phyloP scores from a whole-genome alignment of 441 rosid genomes.

The Lepidium campestre region DNA sequence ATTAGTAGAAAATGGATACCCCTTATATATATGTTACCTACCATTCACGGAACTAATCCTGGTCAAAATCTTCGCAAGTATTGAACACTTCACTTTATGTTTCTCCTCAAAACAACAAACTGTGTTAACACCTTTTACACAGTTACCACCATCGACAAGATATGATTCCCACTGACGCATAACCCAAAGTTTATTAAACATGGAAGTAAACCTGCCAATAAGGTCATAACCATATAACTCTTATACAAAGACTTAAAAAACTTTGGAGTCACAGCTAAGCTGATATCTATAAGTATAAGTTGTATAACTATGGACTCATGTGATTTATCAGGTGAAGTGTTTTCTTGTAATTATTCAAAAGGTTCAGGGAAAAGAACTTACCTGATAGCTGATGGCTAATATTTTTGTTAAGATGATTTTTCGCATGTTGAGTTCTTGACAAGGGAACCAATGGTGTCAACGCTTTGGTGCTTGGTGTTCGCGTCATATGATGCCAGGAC shows the following conservation, averaged over 20 bases:
- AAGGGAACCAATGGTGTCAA: constrained; percentile 28
- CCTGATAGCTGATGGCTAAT: constrained; percentile 22
- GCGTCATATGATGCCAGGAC: constrained; percentile 49
- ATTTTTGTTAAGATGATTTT: constrained; percentile 36
- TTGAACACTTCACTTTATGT: constrained; percentile 6
- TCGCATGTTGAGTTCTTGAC: constrained; percentile 40
- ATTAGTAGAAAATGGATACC: constrained; percentile 1
- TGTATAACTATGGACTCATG: not conserved
- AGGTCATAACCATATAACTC: constrained; percentile 4
- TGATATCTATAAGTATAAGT: not conserved
- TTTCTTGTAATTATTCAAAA: not conserved
- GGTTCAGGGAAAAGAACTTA: constrained; percentile 14
- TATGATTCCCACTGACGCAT: constrained; percentile 1
- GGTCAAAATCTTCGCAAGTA: not conserved
- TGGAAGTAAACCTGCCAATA: constrained; percentile 18
- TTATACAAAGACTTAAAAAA: not conserved
- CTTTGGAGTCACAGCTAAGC: not conserved
- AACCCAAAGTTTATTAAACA: constrained; percentile 10
- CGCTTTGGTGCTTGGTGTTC: constrained; percentile 34
- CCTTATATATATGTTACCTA: not conserved
- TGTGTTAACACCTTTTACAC: not conserved
- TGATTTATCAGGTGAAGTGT: not conserved
- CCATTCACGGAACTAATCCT: constrained; percentile 14
- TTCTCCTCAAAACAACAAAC: constrained; percentile 19
- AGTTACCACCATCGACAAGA: constrained; percentile 19